Conservation (phyloP, 345 rosid species). For the Pistacia integerrima region DNA sequence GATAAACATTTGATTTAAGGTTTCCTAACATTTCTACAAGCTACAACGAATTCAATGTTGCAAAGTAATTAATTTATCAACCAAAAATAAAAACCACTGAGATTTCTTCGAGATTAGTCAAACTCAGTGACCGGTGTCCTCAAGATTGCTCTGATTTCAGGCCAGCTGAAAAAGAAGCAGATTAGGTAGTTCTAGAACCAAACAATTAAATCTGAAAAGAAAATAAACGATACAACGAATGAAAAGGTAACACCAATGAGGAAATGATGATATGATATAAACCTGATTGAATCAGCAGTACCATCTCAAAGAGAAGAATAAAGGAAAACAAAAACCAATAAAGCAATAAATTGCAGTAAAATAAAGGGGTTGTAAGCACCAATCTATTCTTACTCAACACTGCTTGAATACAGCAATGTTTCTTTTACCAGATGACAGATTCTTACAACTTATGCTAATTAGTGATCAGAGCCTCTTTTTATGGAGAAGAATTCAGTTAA, state of each 20-base stretch:
- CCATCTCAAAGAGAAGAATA: no score
- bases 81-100: background rate
- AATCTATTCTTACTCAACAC: no score
- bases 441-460: no score
- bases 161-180: slow-evolving; percentile 13
- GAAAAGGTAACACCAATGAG: background rate
- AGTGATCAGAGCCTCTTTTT: no score
- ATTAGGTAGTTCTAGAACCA: slow-evolving; percentile 9
- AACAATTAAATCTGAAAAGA: background rate
- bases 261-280: no score
- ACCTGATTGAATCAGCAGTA: no score
- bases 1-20: background rate
- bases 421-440: no score
- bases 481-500: no score
- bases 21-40: background rate
- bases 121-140: slow-evolving; percentile 3
- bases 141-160: slow-evolving; percentile 4
- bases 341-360: no score
- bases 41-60: background rate
- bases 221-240: background rate
- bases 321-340: no score
- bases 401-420: no score
- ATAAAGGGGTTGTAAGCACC: no score
- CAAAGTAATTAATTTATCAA: background rate
- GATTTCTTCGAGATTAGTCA: slow-evolving; percentile 1